Base-by-base conservation (phyloP, 306 rosid genomes). In the Inga laurina region DNA sequence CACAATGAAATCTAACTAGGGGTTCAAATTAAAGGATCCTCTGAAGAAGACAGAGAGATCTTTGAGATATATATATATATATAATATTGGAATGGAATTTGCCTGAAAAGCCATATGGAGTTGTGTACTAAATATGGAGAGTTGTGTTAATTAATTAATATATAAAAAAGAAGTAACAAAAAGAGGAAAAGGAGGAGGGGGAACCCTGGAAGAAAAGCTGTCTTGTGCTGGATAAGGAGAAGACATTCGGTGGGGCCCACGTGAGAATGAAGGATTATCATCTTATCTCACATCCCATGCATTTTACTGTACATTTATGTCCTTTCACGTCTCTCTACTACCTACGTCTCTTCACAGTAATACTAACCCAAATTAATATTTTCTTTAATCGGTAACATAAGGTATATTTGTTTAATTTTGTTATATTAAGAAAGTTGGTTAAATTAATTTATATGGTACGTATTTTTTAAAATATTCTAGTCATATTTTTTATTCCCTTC, bases 181-280 rank as follows among this genome's bases (percentile, higher is more conserved):
- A 80, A 76, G 78, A 86, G 61, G 74, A 79, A 80, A 80, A 39
- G 49, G 39, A n/a, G 44, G 51, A 74, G 81, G 75, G 57, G 85
- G 79, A 73, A 81, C 65, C 77, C 54, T 66, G 79, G 66, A 89
- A 72, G 90, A 90, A 72, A 91, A 90, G 90, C 89, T 88, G 94
- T 87, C 90, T n/a, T 10, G 82, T 85, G 95, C 88, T 84, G 88
- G 80, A 54, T 81, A 88, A 91, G 90, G 90, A 84, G 97, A 59
- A 22, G 97, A 91, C 96, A 93, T 4, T 46, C 6, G 66, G 65
- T n/a, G 87, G 97, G 94, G 85, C 83, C 93, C 89, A 84, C 82
- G 37, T 57, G 9, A 84, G 88, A 90, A 89, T 85, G 90, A 88
- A 90, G 89, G 84, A 74, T 88, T 81, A 54, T 46, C 45, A 34